Percentiles rank a stretch among this genome's conserved stretches.
phyloP scores from a whole-genome alignment of 2,329 filamentous ascomycete species.

The Davidsoniella australis region DNA sequence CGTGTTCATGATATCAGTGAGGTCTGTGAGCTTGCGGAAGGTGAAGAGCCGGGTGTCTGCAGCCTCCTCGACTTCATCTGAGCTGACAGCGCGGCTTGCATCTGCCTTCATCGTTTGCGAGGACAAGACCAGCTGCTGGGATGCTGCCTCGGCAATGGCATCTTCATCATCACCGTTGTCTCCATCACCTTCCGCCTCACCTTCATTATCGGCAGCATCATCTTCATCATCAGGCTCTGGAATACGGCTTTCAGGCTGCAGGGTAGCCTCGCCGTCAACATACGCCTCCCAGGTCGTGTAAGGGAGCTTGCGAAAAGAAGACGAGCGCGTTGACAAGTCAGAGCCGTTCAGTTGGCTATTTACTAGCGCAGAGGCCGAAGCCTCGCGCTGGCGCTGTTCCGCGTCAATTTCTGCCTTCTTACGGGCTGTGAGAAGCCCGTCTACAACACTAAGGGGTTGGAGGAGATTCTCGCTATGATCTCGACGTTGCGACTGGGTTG shows the following conservation, averaged over 20 bases:
- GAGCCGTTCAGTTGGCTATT: background rate
- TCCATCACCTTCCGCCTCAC: conserved; percentile 16
- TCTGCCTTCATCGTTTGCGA: conserved; percentile 1
- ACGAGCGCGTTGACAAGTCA: background rate
- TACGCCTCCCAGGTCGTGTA: conserved; percentile 27
- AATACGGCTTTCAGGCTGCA: conserved; percentile 22
- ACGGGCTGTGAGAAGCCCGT: conserved; percentile 1
- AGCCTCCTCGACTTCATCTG: conserved; percentile 13
- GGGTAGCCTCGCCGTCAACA: conserved; percentile 22
- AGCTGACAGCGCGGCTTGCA: conserved; percentile 14
- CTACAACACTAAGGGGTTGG: conserved; percentile 4
- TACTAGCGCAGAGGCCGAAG: background rate
- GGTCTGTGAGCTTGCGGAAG: conserved; percentile 7
- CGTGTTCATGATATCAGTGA: conserved; percentile 4
- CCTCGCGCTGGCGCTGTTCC: background rate
- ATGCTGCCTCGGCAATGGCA: conserved; percentile 4
- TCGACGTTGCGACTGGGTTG: background rate
- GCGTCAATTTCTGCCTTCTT: background rate
- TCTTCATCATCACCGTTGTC: conserved; percentile 16
- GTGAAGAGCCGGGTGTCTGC: conserved; percentile 4
- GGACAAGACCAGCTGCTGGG: background rate
- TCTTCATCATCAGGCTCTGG: conserved; percentile 15
- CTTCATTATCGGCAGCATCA: conserved; percentile 15
- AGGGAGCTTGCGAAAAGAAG: conserved; percentile 14
- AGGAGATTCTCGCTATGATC: background rate